Conservation (phyloP, 257 asterid genomes). For the Solanum appendiculatum region DNA sequence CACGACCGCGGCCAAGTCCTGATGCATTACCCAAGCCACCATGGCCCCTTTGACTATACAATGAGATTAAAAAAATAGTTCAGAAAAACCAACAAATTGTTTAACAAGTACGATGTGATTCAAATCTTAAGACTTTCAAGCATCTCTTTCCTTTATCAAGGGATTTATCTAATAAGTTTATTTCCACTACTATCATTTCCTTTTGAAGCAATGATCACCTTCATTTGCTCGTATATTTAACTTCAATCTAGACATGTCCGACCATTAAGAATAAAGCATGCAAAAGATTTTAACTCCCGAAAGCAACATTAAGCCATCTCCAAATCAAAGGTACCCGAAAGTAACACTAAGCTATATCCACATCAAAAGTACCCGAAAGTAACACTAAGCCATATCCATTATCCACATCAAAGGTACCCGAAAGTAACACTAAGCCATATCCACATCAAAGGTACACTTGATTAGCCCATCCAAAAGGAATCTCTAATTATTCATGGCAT, state of each 20-base stretch:
- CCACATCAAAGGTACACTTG: background rate
- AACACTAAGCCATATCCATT: background rate
- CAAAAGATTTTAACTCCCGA: background rate
- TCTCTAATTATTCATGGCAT: background rate
- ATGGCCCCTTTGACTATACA: conserved; percentile 28
- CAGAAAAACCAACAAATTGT: background rate
- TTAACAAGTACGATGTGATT: background rate
- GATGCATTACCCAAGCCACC: conserved; percentile 17
- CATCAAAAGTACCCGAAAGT: background rate
- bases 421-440: background rate
- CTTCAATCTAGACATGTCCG: background rate
- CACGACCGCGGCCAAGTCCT: conserved; percentile 18
- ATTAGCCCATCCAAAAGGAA: background rate
- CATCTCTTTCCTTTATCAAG: background rate
- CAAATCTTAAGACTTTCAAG: background rate
- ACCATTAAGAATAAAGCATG: background rate
- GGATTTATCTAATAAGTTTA: background rate
- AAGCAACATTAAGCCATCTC: background rate
- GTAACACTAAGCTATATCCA: background rate
- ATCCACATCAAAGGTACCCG: background rate
- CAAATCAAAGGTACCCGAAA: too few relatives aligned
- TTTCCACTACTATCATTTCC: background rate
- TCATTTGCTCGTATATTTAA: too few relatives aligned
- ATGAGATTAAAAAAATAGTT: background rate
- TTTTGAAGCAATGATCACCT: background rate